Evolutionary conservation across 495 filamentous ascomycete genomes (phyloP).

Genomic region (Aspergillus mulundensis): DNA sequence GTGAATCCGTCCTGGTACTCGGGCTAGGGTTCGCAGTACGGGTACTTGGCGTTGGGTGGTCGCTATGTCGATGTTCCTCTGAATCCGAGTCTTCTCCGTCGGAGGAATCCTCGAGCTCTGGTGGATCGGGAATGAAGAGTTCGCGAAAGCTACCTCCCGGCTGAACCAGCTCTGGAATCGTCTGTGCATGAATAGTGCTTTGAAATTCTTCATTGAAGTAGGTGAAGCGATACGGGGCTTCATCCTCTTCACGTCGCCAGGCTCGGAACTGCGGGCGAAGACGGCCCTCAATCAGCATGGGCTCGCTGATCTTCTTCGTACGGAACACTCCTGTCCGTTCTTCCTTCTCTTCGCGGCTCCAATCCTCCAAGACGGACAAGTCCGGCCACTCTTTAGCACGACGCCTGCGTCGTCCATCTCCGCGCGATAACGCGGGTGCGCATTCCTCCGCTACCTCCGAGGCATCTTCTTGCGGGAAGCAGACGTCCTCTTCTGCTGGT

Average conservation of each 20-base stretch:
- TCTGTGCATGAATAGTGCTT: slow-evolving; percentile 91
- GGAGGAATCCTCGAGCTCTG: slow-evolving; percentile 58
- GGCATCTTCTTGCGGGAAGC: slow-evolving; percentile 76
- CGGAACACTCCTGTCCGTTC: slow-evolving; percentile 80
- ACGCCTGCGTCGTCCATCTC: slow-evolving; percentile 50
- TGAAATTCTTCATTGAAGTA: slow-evolving; percentile 98
- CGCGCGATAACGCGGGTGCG: slow-evolving; percentile 33
- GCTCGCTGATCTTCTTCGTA: slow-evolving; percentile 88
- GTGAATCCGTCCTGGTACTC: slow-evolving; percentile 3
- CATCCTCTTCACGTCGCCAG: slow-evolving; percentile 88
- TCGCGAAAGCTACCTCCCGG: slow-evolving; percentile 78
- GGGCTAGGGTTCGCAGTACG: slow-evolving; percentile 1
- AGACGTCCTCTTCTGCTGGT: slow-evolving; percentile 81
- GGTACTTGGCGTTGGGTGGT: slow-evolving; percentile 19
- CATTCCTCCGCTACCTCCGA: slow-evolving; percentile 82
- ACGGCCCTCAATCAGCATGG: slow-evolving; percentile 83
- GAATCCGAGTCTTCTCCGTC: slow-evolving; percentile 64
- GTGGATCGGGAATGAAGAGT: slow-evolving; percentile 75
- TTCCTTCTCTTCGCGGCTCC: slow-evolving; percentile 88
- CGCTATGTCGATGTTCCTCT: slow-evolving; percentile 32
- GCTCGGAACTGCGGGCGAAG: slow-evolving; percentile 71
- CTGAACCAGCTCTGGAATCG: slow-evolving; percentile 85
- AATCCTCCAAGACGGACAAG: slow-evolving; percentile 77
- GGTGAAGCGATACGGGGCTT: slow-evolving; percentile 90
- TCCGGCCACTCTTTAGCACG: slow-evolving; percentile 62